Conservation (phyloP, 768 basidiomycete genomes). For the Macrolepiota fuliginosa region DNA sequence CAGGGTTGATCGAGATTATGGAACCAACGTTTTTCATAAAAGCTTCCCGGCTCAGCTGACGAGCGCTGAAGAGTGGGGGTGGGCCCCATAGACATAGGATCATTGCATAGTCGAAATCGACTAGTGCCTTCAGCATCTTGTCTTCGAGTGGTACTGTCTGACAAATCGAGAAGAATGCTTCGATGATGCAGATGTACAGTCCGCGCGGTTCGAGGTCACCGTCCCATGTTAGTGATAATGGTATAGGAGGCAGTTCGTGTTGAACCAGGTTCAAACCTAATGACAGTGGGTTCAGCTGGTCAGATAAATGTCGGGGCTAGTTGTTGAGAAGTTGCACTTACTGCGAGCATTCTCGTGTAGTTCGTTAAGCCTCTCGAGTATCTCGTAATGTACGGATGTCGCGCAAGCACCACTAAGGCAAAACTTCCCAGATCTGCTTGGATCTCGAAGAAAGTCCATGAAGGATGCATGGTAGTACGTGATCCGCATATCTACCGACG, state of each 20-base stretch:
- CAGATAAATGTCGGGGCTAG: neutral
- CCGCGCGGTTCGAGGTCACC: neutral
- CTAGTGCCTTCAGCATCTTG: neutral
- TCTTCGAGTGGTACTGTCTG: neutral
- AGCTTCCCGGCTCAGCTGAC: neutral
- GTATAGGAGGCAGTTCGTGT: neutral
- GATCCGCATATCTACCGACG: neutral
- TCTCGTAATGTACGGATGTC: neutral
- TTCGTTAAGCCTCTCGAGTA: neutral
- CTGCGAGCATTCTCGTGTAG: neutral
- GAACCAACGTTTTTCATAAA: neutral
- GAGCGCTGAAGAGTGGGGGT: neutral
- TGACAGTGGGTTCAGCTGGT: neutral
- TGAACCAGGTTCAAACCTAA: neutral
- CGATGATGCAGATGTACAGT: neutral
- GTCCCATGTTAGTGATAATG: neutral
- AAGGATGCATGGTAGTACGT: conserved; percentile 5
- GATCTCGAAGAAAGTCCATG: conserved; percentile 3
- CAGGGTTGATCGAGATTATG: neutral
- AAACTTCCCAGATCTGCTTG: neutral
- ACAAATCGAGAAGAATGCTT: neutral
- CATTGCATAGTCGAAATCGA: neutral
- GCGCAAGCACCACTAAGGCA: neutral
- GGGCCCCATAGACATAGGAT: neutral
- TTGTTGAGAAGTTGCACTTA: neutral